phyloP scores from a whole-genome alignment of 306 rosid genomes.

The Quercus cerris region DNA sequence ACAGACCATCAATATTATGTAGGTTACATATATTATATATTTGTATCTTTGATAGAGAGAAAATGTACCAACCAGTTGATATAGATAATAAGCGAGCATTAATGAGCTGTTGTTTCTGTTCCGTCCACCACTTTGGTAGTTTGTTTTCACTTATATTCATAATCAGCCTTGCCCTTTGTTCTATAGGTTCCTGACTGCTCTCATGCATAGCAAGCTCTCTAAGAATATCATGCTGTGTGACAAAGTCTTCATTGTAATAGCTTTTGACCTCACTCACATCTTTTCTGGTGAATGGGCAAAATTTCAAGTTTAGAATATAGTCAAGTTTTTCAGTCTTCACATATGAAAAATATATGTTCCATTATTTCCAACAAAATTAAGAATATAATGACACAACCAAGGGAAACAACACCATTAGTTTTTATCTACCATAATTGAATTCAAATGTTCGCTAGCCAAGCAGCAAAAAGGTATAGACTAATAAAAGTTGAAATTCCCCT shows the following conservation, averaged over 20 bases:
- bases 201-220: slow-evolving; percentile 57
- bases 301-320: neutral
- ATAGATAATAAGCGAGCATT: slow-evolving; percentile 41
- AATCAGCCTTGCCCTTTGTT: slow-evolving; percentile 41
- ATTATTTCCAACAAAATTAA: neutral
- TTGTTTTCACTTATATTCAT: slow-evolving; percentile 37
- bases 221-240: slow-evolving; percentile 53
- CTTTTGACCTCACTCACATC: slow-evolving; percentile 36
- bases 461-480: too few relatives aligned
- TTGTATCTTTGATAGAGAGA: neutral
- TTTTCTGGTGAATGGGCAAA: slow-evolving; percentile 36
- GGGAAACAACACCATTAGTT: too few relatives aligned
- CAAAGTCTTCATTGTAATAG: slow-evolving; percentile 53
- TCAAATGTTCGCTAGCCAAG: too few relatives aligned
- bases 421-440: too few relatives aligned
- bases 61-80: slow-evolving; percentile 53
- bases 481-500: too few relatives aligned
- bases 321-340: neutral
- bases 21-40: neutral
- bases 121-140: slow-evolving; percentile 52
- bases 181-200: slow-evolving; percentile 19
- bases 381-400: neutral
- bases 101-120: slow-evolving; percentile 23
- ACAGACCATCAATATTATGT: neutral
- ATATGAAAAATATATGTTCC: neutral